Evolutionary conservation across 768 basidiomycete genomes (phyloP).

Genomic region (Suillus paluster): DNA sequence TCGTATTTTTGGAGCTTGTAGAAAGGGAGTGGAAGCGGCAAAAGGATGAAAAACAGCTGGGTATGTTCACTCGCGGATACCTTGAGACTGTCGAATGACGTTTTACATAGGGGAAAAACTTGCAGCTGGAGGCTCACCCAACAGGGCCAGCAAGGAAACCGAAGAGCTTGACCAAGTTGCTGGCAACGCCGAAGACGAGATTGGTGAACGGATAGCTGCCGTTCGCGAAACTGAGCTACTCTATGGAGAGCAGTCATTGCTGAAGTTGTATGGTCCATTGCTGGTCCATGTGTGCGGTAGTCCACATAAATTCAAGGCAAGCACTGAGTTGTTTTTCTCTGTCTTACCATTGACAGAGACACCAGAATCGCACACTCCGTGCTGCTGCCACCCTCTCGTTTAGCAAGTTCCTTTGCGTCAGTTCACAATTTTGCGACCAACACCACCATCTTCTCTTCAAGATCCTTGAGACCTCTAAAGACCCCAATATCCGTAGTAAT

Average conservation of each 20-base stretch:
- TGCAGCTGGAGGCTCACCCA: conserved; percentile 42
- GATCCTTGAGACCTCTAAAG: conserved; percentile 89
- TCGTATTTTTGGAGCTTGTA: conserved; percentile 93
- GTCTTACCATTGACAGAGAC: conserved; percentile 12
- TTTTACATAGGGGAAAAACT: conserved; percentile 60
- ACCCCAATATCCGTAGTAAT: conserved; percentile 90
- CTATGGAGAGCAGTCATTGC: conserved; percentile 78
- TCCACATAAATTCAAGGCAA: conserved; percentile 89
- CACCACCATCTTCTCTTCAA: conserved; percentile 91
- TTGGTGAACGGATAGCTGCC: conserved; percentile 86
- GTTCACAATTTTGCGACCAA: conserved; percentile 90
- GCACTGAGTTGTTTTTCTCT: conserved; percentile 10
- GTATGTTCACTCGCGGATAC: conserved; percentile 44
- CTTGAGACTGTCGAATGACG: conserved; percentile 4
- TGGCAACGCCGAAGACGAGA: conserved; percentile 97
- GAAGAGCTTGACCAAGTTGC: conserved; percentile 98
- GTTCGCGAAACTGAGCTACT: conserved; percentile 88
- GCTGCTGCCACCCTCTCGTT: conserved; percentile 88
- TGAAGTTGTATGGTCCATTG: conserved; percentile 88
- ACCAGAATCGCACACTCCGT: conserved; percentile 82
- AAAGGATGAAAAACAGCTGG: conserved; percentile 85
- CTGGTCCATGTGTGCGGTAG: conserved; percentile 89
- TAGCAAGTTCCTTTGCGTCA: conserved; percentile 96
- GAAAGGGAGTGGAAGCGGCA: conserved; percentile 97
- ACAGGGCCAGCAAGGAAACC: conserved; percentile 54